Base-by-base conservation (phyloP, 1,284 basidiomycete genomes). In the Malassezia vespertilionis region DNA sequence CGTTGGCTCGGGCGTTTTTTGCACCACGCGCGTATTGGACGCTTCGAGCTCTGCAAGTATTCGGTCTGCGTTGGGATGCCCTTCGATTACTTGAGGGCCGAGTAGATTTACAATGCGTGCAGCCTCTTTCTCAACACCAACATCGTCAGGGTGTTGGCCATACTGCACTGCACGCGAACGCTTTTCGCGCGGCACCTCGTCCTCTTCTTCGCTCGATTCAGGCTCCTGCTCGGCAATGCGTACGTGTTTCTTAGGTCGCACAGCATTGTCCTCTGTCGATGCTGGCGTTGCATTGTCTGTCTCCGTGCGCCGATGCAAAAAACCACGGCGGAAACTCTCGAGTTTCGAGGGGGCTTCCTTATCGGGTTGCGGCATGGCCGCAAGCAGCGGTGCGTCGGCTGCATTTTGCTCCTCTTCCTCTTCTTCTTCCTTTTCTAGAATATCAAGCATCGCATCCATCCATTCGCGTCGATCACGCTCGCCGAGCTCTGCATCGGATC, bases 81-180 rank as follows among this genome's bases (percentile, higher is more conserved):
- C 65, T 23, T 54, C 49, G 27, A 68, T 62, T 14, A 65, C 52
- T 30, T 58, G 54, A 0, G 61, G 56, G 1, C 65, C 65, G 18
- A 69, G 52, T 21, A 69, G 41, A 18, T 61, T 46, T 15, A 69
- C 54, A 18, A 69, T 65, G 3, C 55, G 46, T n/a, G 57, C 57
- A 1, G 65, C 65, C 34, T 69, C 65, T 33, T 66, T 59, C 26
- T 63, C 60, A 2, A 63, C 60, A 12, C 63, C 61, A 1, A 57
- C 52, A 27, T 61, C 61, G 43, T 65, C 62, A 7, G 46, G 47
- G 26, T 64, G 38, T 53, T 54, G n/a, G 40, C 59, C 17, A 44
- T 53, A 2, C 41, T 54, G 47, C 3, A 40, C 47, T 2, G 34
- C 20, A 23, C 35, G 33, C 9, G 14, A 28, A 17, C 27, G 20